Evolutionary conservation across 352 stramenopile species (phyloP).

Genomic region (Phytophthora rubi): DNA sequence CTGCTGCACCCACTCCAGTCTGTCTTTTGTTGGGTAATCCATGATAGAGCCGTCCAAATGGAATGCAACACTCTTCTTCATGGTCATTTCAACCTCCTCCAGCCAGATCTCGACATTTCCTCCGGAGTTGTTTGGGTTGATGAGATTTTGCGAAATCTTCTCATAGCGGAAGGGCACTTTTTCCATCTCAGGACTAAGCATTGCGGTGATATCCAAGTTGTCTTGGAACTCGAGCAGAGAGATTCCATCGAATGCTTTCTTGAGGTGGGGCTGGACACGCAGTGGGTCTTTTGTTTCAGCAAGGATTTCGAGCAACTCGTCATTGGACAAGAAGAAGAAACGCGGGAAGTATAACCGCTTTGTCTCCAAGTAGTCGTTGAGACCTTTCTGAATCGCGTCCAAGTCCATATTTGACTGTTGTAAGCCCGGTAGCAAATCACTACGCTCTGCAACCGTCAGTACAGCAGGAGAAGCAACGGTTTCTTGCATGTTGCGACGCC

Average conservation of each 20-base stretch:
- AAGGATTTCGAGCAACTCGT: slow-evolving; percentile 93
- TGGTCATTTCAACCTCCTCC: slow-evolving; percentile 85
- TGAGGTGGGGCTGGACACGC: slow-evolving; percentile 94
- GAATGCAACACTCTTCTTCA: slow-evolving; percentile 83
- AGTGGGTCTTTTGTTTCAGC: slow-evolving; percentile 94
- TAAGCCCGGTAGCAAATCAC: slow-evolving; percentile 82
- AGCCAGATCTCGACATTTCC: slow-evolving; percentile 94
- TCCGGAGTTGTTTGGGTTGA: slow-evolving; percentile 94
- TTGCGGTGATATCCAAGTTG: slow-evolving; percentile 93
- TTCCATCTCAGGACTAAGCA: slow-evolving; percentile 89
- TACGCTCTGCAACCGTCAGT: slow-evolving; percentile 76
- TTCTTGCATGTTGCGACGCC: slow-evolving; percentile 89
- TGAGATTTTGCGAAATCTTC: slow-evolving; percentile 86
- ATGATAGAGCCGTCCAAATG: slow-evolving; percentile 86
- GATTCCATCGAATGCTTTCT: slow-evolving; percentile 96
- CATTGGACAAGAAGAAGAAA: slow-evolving; percentile 95
- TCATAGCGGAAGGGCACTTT: slow-evolving; percentile 91
- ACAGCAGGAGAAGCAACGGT: slow-evolving; percentile 79
- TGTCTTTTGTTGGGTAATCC: slow-evolving; percentile 89
- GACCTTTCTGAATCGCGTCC: slow-evolving; percentile 95
- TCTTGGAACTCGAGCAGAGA: slow-evolving; percentile 91
- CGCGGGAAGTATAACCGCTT: slow-evolving; percentile 92
- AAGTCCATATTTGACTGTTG: slow-evolving; percentile 92
- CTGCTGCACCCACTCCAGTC: slow-evolving; percentile 91
- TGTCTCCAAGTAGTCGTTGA: slow-evolving; percentile 93